A percentile compares a stretch with the other conserved stretches of the same genome.
phyloP scores from a whole-genome alignment of 2,329 filamentous ascomycete species.

The Coleophoma crateriformis region DNA sequence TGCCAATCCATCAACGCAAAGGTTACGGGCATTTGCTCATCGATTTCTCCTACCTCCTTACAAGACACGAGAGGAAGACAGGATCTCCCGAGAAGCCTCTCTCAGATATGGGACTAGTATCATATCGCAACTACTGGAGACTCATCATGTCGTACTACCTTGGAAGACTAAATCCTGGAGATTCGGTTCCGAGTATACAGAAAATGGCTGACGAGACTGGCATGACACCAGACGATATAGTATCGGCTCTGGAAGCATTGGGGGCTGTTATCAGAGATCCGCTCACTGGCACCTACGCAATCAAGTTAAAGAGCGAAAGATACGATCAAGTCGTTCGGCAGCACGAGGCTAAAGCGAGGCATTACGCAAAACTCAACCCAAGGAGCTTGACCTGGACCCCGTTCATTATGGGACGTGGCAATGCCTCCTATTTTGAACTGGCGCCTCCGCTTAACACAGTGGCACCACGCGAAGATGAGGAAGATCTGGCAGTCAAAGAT shows the following conservation, averaged over 20 bases:
- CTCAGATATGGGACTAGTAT: slow-evolving; percentile 96
- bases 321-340: slow-evolving; percentile 84
- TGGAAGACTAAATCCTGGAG: slow-evolving; percentile 51
- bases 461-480: slow-evolving; percentile 76
- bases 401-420: slow-evolving; percentile 89
- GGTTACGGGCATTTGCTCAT: slow-evolving; percentile 96
- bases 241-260: slow-evolving; percentile 86
- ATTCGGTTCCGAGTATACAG: slow-evolving; percentile 50
- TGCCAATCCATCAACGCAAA: slow-evolving; percentile 95
- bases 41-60: slow-evolving; percentile 96
- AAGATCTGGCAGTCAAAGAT: slow-evolving; percentile 7
- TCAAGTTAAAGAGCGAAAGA: slow-evolving; percentile 80
- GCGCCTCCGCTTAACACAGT: slow-evolving; percentile 79
- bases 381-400: slow-evolving; percentile 88
- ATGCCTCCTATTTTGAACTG: slow-evolving; percentile 76
- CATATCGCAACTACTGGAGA: slow-evolving; percentile 97
- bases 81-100: slow-evolving; percentile 96
- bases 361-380: slow-evolving; percentile 78
- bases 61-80: slow-evolving; percentile 85
- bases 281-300: slow-evolving; percentile 79
- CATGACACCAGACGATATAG: slow-evolving; percentile 93
- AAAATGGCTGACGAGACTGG: slow-evolving; percentile 84
- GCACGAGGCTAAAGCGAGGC: slow-evolving; percentile 68
- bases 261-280: slow-evolving; percentile 87
- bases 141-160: slow-evolving; percentile 82